Evolutionary conservation across 371 early-diverging fungal genomes (phyloP).

Genomic region (Dichotomocladium elegans): DNA sequence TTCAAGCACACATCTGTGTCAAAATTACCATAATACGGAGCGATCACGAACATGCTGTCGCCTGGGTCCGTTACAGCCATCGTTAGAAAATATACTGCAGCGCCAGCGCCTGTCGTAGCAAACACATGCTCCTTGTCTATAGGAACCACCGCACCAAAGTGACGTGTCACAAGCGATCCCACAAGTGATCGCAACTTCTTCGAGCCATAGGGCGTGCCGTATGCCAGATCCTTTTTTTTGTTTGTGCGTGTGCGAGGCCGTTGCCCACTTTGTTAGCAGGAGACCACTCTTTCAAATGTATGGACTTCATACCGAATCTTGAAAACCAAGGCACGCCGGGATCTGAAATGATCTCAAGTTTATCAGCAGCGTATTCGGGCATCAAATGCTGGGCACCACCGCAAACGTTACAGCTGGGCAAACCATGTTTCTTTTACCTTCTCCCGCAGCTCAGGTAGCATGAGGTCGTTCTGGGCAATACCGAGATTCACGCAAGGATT

Average conservation of each 20-base stretch:
- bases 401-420: background rate
- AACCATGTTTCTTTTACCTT: conserved; percentile 30
- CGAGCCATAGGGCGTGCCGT: conserved; percentile 52
- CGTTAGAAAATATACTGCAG: conserved; percentile 57
- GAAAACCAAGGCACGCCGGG: conserved; percentile 1
- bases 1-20: conserved; percentile 54
- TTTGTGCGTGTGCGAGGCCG: background rate
- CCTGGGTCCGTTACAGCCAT: conserved; percentile 64
- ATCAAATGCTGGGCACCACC: background rate
- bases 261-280: background rate
- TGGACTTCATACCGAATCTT: background rate
- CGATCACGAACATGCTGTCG: conserved; percentile 67
- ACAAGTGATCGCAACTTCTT: conserved; percentile 43
- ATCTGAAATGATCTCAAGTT: too few species aligned
- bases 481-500: conserved; percentile 57
- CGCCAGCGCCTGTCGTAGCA: conserved; percentile 66
- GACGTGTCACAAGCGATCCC: conserved; percentile 54
- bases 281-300: background rate
- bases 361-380: background rate
- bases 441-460: conserved; percentile 37
- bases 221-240: conserved; percentile 36
- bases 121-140: conserved; percentile 52
- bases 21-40: conserved; percentile 77
- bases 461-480: conserved; percentile 68
- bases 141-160: conserved; percentile 47